Evolutionary conservation across 2,329 filamentous ascomycete species (phyloP), one percentile per base, ranked within the genome.

Genomic region (Laburnicola sp.): DNA sequence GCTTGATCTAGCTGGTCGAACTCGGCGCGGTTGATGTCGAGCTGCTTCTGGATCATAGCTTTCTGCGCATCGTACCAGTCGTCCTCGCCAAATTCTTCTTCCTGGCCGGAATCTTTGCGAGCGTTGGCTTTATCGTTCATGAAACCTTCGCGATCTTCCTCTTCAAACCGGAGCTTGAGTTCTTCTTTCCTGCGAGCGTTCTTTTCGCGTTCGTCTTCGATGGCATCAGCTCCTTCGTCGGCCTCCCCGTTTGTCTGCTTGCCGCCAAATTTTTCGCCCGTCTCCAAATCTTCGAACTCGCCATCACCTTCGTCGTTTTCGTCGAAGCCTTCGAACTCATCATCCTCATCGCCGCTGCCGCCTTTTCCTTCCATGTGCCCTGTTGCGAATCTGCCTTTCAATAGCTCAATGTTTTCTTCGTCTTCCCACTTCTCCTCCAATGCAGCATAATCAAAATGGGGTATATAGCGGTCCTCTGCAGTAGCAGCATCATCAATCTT

Each of bases 1-100:
- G 83, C 79, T 57, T 94, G 88, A 68, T 99, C 94, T 2, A 99
- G 82, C 48, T 84, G 83, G 62, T 92, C 90, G 59, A 95, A 96
- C 69, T 97, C 95, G 51, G 90, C 85, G 67, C 91, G 91, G 76
- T 99, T 99, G 83, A 99, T 97, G 66, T 95, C 89, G 57, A 94
- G 82, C 73, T 99, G 94, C 75, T 96, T 97, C 75, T 97, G 89
- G 52, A 99, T 86, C 71, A 88, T 82, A 28, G 94, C 90, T 76
- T 99, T 99, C 70, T 99, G 94, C 26, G 89, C 85, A 68, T 97
- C 94, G 70, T 99, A 99, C 95, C 95, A 99, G 49, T 99, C 90
- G 69, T 99, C 94, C 74, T 99, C 94, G 45, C 92, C 94, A 65
- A 96, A 97, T 67, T 95, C 88, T 51, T 84, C 78, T 46, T 93